Evolutionary conservation across 2,329 filamentous ascomycete genomes (phyloP), one percentile per base, ranked within the genome.

Genomic region (Aspergillus uvarum): DNA sequence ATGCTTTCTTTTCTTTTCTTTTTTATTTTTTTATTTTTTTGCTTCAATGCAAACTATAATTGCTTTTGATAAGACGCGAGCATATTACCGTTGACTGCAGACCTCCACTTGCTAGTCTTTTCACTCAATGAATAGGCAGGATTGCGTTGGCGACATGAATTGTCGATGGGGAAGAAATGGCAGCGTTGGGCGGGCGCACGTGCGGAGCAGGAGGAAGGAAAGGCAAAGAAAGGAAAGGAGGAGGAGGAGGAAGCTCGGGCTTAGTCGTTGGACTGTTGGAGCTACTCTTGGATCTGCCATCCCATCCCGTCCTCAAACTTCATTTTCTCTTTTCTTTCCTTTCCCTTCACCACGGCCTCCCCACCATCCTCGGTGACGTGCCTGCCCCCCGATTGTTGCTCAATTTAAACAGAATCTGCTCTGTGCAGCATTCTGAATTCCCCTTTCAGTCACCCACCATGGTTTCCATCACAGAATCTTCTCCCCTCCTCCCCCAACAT

Each of bases 401-500:
- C 44, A 22, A 44, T 44, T 22, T 2, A 31, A 31, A 31, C 42
- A 48, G 42, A 22, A 7, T 55, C 47, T 55, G 53, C 53, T 55
- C 53, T 47, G 19, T 21, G 53, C 53, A 47, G 53, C 11, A n/a
- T 44, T 44, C 38, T 44, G 14, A 7, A 24, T 26, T 19, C 59
- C 44, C 54, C 65, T 56, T 31, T 16, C 47, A 29, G 50, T 54
- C 32, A 26, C 56, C 54, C 55, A 44, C 58, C 54, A 77, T 77
- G 75, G 63, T 76, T 62, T 74, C 77, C 12, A 67, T 72, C 53
- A 69, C 70, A 65, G 79, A 80, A 70, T 71, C 72, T 51, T 72
- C 78, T 29, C 78, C 78, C 22, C 71, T 81, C 47, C 72, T 81
- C 53, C 74, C 74, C 44, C 71, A 73, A 56, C 71, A 76, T 44